Evolutionary conservation across 352 stramenopile genomes (phyloP), one percentile per base, ranked within the genome.

Genomic region (Phytophthora sansomeana): DNA sequence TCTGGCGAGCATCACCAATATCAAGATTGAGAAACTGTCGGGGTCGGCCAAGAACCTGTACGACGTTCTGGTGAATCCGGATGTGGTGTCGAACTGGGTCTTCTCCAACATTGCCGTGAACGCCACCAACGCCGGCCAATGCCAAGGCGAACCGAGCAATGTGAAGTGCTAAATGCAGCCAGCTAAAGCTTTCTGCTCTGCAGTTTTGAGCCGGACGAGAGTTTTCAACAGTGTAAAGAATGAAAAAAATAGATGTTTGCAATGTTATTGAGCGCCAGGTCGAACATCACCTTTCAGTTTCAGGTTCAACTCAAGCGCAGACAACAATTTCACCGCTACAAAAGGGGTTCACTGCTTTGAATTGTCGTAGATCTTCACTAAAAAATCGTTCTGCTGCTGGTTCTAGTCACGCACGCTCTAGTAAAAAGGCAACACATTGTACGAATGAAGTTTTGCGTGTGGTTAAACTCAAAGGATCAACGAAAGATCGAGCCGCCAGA

Each of bases 41-140:
- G 70, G 70, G 17, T 61, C 70, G 4, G 66, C 70, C 28, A 75
- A 29, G 6, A 75, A 75, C 46, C n/a, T 71, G 8, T 78, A 75
- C 61, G 58, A 73, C 38, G 61, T 75, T 48, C 28, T 64, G 14
- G 67, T 50, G 21, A 71, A 75, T 57, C 46, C 57, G 8, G 36
- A 57, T 7, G 57, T 56, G 6, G 57, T 64, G 17, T 43, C 57
- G 11, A 49, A 58, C 36, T 69, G 61, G 53, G 16, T 43, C 17
- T 64, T 69, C 53, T 47, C 42, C 5, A 69, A 63, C 9, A 55
- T 69, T 3, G 39, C 17, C 14, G 60, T 69, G 30, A 67, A 61
- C n/a, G 49, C 58, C 41, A 67, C 58, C 3, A 61, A 61, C 50
- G 13, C 36, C 8, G 58, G 49, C 8, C 24, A 61, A 10, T 67